These are phyloP conservation scores for Niveomyces coronatus DNA, from an alignment of 2,329 filamentous ascomycete species.

Conservation along the genomic window DNA sequence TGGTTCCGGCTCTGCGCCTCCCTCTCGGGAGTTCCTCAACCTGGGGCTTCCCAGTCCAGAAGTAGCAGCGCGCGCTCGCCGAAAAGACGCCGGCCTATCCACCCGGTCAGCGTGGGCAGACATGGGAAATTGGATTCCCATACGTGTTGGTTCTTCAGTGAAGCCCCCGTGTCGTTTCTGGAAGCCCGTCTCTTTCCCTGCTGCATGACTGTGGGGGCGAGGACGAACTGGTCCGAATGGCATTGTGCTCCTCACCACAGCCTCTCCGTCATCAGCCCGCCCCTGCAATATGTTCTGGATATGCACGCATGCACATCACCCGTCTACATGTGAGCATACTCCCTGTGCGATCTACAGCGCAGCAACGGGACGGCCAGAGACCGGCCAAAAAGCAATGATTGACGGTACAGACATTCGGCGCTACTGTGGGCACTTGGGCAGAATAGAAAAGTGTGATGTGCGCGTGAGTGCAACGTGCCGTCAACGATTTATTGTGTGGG, in stretches of 20 bases:
- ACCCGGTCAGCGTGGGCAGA: background rate
- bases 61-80: background rate
- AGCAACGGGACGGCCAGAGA: no score
- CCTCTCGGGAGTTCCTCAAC: no score
- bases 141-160: background rate
- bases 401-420: no score
- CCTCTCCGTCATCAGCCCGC: no score
- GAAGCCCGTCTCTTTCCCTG: background rate
- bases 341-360: background rate
- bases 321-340: background rate
- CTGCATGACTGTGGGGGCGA: background rate
- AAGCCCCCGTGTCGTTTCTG: background rate
- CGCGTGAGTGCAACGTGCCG: background rate
- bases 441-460: background rate
- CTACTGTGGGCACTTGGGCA: background rate
- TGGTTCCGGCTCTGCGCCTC: no score
- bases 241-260: no score
- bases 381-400: no score
- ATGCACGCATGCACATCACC: background rate
- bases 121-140: background rate
- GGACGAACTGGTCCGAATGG: no score
- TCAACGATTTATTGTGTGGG: background rate
- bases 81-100: slow-evolving; percentile 1
- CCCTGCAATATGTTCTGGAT: no score
- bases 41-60: background rate